These are phyloP conservation scores for Aspergillus biplanus DNA, from an alignment of 495 filamentous ascomycete genomes.

Conservation along the genomic window DNA sequence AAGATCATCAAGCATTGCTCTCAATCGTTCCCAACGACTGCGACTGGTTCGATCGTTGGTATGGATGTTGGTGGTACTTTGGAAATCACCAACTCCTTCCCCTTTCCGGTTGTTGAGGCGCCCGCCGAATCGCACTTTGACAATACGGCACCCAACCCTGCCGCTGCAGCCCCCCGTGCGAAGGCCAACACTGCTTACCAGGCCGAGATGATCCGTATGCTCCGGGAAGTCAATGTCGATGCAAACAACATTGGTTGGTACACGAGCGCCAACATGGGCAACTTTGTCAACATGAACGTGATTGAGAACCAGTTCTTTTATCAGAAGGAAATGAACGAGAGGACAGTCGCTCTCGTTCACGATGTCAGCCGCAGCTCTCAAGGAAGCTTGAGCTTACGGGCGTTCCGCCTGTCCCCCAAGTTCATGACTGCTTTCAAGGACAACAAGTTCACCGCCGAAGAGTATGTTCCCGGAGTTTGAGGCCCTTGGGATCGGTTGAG, in stretches of 20 bases:
- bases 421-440: conserved; percentile 96
- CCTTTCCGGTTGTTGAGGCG: conserved; percentile 85
- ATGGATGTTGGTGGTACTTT: conserved; percentile 86
- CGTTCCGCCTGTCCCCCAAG: conserved; percentile 82
- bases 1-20: conserved; percentile 95
- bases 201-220: conserved; percentile 94
- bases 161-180: conserved; percentile 85
- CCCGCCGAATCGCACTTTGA: conserved; percentile 80
- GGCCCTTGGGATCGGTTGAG: too few relatives aligned
- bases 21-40: conserved; percentile 81
- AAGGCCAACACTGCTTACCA: conserved; percentile 90
- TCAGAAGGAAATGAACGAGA: conserved; percentile 90
- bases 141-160: conserved; percentile 71
- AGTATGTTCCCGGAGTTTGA: conserved; percentile 53
- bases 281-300: conserved; percentile 92
- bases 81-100: conserved; percentile 92
- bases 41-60: conserved; percentile 88
- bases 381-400: conserved; percentile 85
- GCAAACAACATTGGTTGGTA: conserved; percentile 99
- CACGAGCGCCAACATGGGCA: conserved; percentile 97
- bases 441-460: conserved; percentile 94
- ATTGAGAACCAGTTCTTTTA: conserved; percentile 98
- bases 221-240: conserved; percentile 97
- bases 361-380: conserved; percentile 93
- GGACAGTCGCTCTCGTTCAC: conserved; percentile 91